Evolutionary conservation across 257 asterid genomes (phyloP), one percentile per base, ranked within the genome.

Genomic region (Fraxinus cuspidata): DNA sequence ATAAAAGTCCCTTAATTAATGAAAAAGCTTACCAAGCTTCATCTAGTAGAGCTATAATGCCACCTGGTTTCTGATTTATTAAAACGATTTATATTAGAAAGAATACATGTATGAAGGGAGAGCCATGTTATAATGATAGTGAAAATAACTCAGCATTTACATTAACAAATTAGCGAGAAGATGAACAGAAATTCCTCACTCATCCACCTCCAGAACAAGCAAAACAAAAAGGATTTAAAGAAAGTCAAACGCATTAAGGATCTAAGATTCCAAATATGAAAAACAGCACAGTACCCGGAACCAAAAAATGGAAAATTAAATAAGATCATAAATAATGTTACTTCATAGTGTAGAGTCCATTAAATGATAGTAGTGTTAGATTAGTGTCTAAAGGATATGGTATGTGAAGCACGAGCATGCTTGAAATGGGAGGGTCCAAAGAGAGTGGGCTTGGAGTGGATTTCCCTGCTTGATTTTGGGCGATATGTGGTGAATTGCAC

Each of bases 11-110:
- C 69, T 25, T 63, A 63, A 27, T 7, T 23, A 2, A 23, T 63
- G 69, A 63, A 63, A 63, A 23, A 25, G 7, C 87, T 87, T 79
- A 87, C 90, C 90, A 87, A 71, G 90, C 89, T 85, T 87, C 90
- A 83, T 87, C 90, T 66, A 87, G 87, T 74, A 87, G 89, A 38
- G 90, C 87, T 73, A 87, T 85, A 64, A 87, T 85, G 79, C 90
- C 90, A 1, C 90, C 90, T 4, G 91, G 91, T 87, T 87, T 87
- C 91, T 87, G 86, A 63, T 74, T 18, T 53, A 77, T 6, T 31
- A 63, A 66, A 79, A 21, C 19, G 32, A 23, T 27, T 25, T 38
- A 63, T 18, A 29, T 44, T 35, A 49, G 40, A 18, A 69, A 70
- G 68, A 7, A 60, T 2, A 60, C 15, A 25, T 7, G 5, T 4